Percentiles rank a stretch among this genome's conserved stretches.
Conservation (phyloP, 345 rosid species). For the Rhodamnia argentea region DNA sequence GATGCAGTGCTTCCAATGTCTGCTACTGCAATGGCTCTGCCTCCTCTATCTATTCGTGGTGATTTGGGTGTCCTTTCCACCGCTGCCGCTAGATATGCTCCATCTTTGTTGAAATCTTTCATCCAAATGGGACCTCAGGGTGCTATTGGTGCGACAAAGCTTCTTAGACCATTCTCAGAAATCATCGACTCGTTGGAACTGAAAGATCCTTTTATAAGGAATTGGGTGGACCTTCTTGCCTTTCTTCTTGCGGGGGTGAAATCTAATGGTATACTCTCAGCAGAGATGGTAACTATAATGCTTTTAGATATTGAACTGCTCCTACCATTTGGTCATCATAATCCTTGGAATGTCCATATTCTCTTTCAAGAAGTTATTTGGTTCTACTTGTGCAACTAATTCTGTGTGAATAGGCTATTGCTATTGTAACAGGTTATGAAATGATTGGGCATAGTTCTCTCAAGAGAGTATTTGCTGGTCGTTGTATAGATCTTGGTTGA, state of each 20-base stretch:
- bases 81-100: constrained; percentile 82
- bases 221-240: constrained; percentile 92
- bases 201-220: constrained; percentile 76
- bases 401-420: neutral
- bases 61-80: constrained; percentile 88
- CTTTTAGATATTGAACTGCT: neutral
- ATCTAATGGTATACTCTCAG: constrained; percentile 94
- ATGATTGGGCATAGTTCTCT: neutral
- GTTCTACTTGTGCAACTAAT: neutral
- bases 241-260: constrained; percentile 97
- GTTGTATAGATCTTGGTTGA: neutral
- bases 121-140: constrained; percentile 80
- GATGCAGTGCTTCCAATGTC: constrained; percentile 92
- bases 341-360: neutral
- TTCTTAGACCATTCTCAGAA: constrained; percentile 83
- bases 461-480: neutral
- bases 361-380: neutral
- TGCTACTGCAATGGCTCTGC: constrained; percentile 83
- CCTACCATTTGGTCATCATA: neutral
- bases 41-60: constrained; percentile 78
- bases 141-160: constrained; percentile 75
- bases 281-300: constrained; percentile 80
- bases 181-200: constrained; percentile 65
- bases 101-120: constrained; percentile 72
- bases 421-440: neutral